Evolutionary conservation across 2,329 filamentous ascomycete species (phyloP).

Genomic region (Scopulariopsis brevicaulis): DNA sequence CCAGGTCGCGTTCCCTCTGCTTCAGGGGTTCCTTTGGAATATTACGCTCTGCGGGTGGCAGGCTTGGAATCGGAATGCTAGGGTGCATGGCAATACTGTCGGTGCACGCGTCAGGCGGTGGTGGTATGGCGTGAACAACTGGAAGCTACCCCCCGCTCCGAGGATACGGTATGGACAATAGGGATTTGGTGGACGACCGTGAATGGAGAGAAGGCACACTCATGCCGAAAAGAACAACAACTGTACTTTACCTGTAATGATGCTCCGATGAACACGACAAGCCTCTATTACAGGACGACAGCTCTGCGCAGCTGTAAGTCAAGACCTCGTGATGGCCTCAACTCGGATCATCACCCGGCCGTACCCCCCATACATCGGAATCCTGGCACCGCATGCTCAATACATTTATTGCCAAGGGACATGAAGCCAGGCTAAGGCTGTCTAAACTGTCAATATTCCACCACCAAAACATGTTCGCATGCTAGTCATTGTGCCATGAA

Average conservation of each 20-base stretch:
- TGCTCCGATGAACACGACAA: background rate
- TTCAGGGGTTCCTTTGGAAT: constrained; percentile 85
- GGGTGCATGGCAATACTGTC: constrained; percentile 62
- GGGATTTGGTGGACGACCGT: background rate
- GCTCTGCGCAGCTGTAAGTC: background rate
- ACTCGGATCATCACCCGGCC: no score
- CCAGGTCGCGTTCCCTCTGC: constrained; percentile 73
- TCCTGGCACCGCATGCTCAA: no score
- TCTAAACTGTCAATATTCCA: no score
- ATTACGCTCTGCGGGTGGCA: constrained; percentile 79
- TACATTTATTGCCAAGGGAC: no score
- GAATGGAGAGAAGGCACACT: background rate
- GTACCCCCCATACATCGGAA: no score
- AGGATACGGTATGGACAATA: background rate
- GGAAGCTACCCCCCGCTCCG: constrained; percentile 48
- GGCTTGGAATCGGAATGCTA: constrained; percentile 72
- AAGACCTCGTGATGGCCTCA: background rate
- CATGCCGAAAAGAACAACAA: background rate
- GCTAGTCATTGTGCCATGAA: background rate
- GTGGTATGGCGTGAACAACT: constrained; percentile 95
- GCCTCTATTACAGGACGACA: background rate
- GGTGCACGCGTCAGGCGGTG: constrained; percentile 74
- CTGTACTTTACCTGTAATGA: background rate
- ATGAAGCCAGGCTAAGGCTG: no score
- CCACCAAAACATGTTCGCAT: background rate